A percentile compares a stretch with the other conserved stretches of the same genome.
Conservation (phyloP, 2,329 filamentous ascomycete genomes). For the Aureobasidium sp. region DNA sequence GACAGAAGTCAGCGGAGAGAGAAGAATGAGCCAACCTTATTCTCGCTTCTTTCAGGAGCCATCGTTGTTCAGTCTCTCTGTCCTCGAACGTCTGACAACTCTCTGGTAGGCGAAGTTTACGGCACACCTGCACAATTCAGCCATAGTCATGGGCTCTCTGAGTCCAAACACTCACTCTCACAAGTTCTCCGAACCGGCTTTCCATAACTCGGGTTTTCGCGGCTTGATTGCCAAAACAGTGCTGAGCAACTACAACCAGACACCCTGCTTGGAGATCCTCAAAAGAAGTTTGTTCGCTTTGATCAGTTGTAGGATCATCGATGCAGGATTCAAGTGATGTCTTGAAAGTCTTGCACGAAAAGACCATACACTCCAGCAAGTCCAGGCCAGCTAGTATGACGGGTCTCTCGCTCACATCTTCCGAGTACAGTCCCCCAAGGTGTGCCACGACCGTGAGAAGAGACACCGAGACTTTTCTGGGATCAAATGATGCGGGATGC, state of each 20-base stretch:
- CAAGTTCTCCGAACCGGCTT: constrained; percentile 6
- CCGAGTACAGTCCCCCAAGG: constrained; percentile 13
- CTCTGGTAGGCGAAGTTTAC: not conserved
- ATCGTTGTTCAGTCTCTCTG: constrained; percentile 1
- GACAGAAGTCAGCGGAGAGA: no score
- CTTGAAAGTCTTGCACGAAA: constrained; percentile 6
- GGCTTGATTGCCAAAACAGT: constrained; percentile 11
- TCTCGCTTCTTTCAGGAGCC: constrained; percentile 13
- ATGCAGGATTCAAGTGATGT: not conserved
- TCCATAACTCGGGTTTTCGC: constrained; percentile 5
- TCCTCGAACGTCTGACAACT: constrained; percentile 11
- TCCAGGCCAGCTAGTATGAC: not conserved
- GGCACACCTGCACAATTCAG: not conserved
- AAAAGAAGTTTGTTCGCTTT: constrained; percentile 5
- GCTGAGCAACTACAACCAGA: constrained; percentile 9
- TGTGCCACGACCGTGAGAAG: constrained; percentile 4
- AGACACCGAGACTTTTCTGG: not conserved
- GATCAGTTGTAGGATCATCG: not conserved
- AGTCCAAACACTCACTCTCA: not conserved
- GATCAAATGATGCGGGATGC: not conserved
- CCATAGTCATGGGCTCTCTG: not conserved
- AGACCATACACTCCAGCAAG: not conserved
- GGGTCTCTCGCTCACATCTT: not conserved
- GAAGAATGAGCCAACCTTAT: constrained; percentile 1
- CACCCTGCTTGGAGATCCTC: constrained; percentile 12